Percentiles rank a stretch among this genome's conserved stretches.
phyloP scores from a whole-genome alignment of 73 alveolate species.

The Paraurostyla sp. region DNA sequence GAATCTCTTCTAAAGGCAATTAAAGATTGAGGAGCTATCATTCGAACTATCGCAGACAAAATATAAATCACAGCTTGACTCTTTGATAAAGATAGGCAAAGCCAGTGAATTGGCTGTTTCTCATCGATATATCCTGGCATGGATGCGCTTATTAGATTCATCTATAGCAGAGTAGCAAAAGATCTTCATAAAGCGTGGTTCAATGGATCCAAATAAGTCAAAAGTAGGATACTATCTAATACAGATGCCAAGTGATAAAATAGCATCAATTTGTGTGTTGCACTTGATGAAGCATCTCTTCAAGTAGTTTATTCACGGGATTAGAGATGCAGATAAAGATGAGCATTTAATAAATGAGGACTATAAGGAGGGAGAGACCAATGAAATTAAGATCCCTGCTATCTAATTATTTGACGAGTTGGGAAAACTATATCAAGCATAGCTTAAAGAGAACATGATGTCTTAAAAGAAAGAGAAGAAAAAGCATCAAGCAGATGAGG shows the following conservation, averaged over 20 bases:
- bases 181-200: conserved; percentile 72
- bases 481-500: conserved; percentile 37
- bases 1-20: conserved; percentile 84
- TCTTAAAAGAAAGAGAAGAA: not conserved
- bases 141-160: conserved; percentile 75
- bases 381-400: conserved; percentile 67
- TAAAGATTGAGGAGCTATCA: conserved; percentile 83
- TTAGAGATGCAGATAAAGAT: conserved; percentile 34
- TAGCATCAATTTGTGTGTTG: conserved; percentile 74
- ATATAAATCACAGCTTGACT: conserved; percentile 77
- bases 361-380: not conserved
- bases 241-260: conserved; percentile 69
- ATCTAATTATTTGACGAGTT: conserved; percentile 65
- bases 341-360: conserved; percentile 5
- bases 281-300: conserved; percentile 75
- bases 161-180: conserved; percentile 72
- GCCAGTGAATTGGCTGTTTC: conserved; percentile 82
- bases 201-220: conserved; percentile 62
- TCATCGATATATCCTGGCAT: conserved; percentile 79
- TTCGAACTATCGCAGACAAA: conserved; percentile 81
- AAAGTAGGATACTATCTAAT: conserved; percentile 59
- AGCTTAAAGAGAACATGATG: conserved; percentile 51
- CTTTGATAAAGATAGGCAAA: conserved; percentile 77
- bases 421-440: conserved; percentile 66
- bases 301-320: conserved; percentile 66